Conservation (phyloP, 495 filamentous ascomycete species). For the Penicillium bovifimosum region DNA sequence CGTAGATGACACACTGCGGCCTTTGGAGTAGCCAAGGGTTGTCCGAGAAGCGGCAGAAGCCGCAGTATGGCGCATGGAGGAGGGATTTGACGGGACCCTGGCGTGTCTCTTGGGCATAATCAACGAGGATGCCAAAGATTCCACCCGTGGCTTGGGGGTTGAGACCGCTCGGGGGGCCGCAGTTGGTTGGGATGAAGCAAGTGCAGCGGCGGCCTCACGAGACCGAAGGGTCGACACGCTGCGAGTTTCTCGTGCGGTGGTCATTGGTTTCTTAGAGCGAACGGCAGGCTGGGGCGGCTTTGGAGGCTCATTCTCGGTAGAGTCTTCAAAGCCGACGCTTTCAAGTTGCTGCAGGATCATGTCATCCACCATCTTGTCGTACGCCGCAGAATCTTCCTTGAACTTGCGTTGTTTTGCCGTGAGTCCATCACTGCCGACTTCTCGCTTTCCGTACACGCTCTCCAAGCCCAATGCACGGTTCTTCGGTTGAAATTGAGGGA, state of each 20-base stretch:
- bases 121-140: slow-evolving; percentile 29
- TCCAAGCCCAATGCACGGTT: slow-evolving; percentile 65
- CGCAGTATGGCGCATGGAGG: slow-evolving; percentile 52
- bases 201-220: slow-evolving; percentile 50
- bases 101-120: slow-evolving; percentile 39
- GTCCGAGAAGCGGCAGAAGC: slow-evolving; percentile 63
- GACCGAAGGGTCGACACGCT: slow-evolving; percentile 44
- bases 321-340: slow-evolving; percentile 47
- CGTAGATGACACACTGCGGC: slow-evolving; percentile 55
- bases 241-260: slow-evolving; percentile 18
- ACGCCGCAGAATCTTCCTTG: slow-evolving; percentile 44
- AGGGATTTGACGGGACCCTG: slow-evolving; percentile 40
- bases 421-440: slow-evolving; percentile 64
- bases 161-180: slow-evolving; percentile 34
- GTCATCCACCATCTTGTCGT: slow-evolving; percentile 49
- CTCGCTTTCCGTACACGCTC: slow-evolving; percentile 55
- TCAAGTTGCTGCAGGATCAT: slow-evolving; percentile 59
- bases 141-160: slow-evolving; percentile 37
- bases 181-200: slow-evolving; percentile 37
- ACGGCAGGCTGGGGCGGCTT: slow-evolving; percentile 11
- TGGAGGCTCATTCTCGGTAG: slow-evolving; percentile 26
- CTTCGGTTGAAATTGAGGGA: slow-evolving; percentile 48
- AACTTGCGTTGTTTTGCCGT: slow-evolving; percentile 55
- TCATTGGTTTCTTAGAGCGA: slow-evolving; percentile 26
- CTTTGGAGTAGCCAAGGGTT: slow-evolving; percentile 77